These are phyloP conservation scores for Castanea sativa DNA, from an alignment of 306 rosid genomes.

Conservation along the genomic window DNA sequence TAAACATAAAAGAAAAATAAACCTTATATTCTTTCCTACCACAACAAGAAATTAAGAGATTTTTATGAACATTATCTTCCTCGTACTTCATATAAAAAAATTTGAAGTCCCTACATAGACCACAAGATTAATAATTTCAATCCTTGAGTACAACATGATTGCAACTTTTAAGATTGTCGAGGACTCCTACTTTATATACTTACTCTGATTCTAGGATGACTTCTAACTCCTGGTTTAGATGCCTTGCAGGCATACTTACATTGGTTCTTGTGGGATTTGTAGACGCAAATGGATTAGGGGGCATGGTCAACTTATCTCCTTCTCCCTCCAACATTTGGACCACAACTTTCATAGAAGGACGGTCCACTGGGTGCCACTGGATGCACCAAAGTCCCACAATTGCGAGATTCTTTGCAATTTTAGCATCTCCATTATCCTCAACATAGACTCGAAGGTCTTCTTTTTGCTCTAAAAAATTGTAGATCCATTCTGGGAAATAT, in stretches of 20 bases:
- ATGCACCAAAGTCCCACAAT: conserved; percentile 34
- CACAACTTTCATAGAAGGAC: conserved; percentile 22
- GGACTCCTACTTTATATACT: not conserved
- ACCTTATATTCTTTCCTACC: too few species aligned
- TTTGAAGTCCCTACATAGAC: too few species aligned
- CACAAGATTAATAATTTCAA: too few species aligned
- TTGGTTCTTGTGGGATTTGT: not conserved
- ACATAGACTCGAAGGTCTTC: conserved; percentile 14
- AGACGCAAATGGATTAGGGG: not conserved
- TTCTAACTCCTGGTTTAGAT: not conserved
- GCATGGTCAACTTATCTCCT: not conserved
- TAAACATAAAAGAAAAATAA: too few species aligned
- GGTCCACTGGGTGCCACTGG: conserved; percentile 13
- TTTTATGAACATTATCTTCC: too few species aligned
- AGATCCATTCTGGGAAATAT: conserved; percentile 15
- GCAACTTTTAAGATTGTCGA: too few species aligned
- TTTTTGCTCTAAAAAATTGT: not conserved
- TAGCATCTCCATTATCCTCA: conserved; percentile 16
- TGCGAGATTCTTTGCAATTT: conserved; percentile 34
- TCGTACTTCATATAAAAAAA: too few species aligned
- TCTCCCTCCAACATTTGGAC: conserved; percentile 10
- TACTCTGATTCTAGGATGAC: not conserved
- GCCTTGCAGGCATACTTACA: not conserved
- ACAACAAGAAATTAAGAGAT: too few species aligned
- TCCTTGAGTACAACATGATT: too few species aligned